These are phyloP conservation scores for Aspergillus persii DNA, from an alignment of 2,329 filamentous ascomycete genomes.

Conservation along the genomic window DNA sequence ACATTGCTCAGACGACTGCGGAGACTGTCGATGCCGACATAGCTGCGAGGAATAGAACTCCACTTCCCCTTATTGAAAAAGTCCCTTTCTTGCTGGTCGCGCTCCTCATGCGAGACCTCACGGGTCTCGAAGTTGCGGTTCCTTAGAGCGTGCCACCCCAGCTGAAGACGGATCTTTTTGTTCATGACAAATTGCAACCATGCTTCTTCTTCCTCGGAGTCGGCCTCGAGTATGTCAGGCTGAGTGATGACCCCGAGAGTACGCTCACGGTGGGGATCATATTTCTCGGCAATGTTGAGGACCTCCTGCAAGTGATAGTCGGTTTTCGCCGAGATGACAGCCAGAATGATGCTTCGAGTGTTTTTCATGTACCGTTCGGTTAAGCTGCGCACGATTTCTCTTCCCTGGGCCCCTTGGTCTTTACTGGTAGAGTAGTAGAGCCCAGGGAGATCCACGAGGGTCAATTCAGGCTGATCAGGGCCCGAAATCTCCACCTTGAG, in stretches of 20 bases:
- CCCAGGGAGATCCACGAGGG: slow-evolving; percentile 62
- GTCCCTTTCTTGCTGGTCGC: slow-evolving; percentile 31
- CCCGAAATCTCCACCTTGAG: slow-evolving; percentile 60
- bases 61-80: slow-evolving; percentile 35
- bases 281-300: slow-evolving; percentile 45
- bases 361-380: slow-evolving; percentile 56
- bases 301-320: slow-evolving; percentile 60
- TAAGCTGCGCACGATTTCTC: slow-evolving; percentile 51
- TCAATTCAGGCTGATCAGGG: slow-evolving; percentile 59
- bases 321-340: slow-evolving; percentile 51
- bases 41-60: slow-evolving; percentile 20
- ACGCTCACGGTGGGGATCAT: slow-evolving; percentile 31
- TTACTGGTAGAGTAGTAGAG: slow-evolving; percentile 55
- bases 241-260: slow-evolving; percentile 51
- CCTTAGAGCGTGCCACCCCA: slow-evolving; percentile 52
- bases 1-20: slow-evolving; percentile 39
- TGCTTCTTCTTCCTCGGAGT: slow-evolving; percentile 35
- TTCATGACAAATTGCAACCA: slow-evolving; percentile 42
- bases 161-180: slow-evolving; percentile 39
- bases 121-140: slow-evolving; percentile 44
- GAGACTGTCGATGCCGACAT: slow-evolving; percentile 35
- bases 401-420: slow-evolving; percentile 53
- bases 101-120: slow-evolving; percentile 19
- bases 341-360: slow-evolving; percentile 58
- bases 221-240: slow-evolving; percentile 38